A percentile compares a stretch with the other conserved stretches of the same genome.
These are phyloP conservation scores for Trematosphaeria pertusa DNA, from an alignment of 2,329 filamentous ascomycete species.

Conservation along the genomic window DNA sequence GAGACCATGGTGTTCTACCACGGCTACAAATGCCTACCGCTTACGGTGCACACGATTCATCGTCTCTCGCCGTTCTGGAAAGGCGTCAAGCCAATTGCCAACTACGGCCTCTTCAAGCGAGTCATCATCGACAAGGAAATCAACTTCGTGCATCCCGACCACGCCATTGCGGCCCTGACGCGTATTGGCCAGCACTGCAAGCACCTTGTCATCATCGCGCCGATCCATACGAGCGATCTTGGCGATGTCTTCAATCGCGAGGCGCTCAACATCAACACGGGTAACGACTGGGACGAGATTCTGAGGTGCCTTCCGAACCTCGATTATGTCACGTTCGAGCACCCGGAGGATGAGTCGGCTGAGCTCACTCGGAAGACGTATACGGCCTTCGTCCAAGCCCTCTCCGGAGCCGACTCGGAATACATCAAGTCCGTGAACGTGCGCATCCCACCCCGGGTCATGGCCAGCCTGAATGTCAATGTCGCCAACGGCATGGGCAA, in stretches of 20 bases:
- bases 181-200: slow-evolving; percentile 20
- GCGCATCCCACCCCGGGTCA: not conserved
- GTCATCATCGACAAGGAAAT: slow-evolving; percentile 22
- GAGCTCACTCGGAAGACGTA: slow-evolving; percentile 12
- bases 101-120: slow-evolving; percentile 17
- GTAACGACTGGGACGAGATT: slow-evolving; percentile 23
- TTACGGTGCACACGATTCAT: slow-evolving; percentile 12
- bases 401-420: not conserved
- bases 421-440: not conserved
- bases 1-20: slow-evolving; percentile 11
- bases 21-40: slow-evolving; percentile 16
- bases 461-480: no score
- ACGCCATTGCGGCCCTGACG: slow-evolving; percentile 16
- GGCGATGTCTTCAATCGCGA: slow-evolving; percentile 17
- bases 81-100: slow-evolving; percentile 18
- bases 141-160: slow-evolving; percentile 16
- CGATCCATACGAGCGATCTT: slow-evolving; percentile 19
- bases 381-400: slow-evolving; percentile 10
- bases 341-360: slow-evolving; percentile 5
- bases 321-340: slow-evolving; percentile 15
- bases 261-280: slow-evolving; percentile 6
- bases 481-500: no score
- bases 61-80: slow-evolving; percentile 17
- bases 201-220: slow-evolving; percentile 18
- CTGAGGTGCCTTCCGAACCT: slow-evolving; percentile 23